phyloP scores from a whole-genome alignment of 495 filamentous ascomycete species.

The Podospora australis region DNA sequence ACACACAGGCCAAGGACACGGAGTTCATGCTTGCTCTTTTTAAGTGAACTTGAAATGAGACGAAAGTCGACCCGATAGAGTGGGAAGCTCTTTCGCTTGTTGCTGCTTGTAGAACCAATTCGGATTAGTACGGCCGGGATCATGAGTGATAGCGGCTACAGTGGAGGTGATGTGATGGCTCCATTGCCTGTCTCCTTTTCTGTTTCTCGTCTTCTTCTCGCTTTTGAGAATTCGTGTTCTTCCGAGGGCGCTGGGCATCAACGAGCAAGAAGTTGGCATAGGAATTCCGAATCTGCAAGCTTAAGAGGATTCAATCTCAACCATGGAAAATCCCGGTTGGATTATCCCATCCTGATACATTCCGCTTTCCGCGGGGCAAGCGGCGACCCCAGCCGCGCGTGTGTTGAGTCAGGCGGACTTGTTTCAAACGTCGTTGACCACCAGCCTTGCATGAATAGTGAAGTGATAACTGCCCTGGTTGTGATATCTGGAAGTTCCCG shows the following conservation, averaged over 20 bases:
- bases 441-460: no score
- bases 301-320: background rate
- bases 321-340: slow-evolving; percentile 1
- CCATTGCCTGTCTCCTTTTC: background rate
- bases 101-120: background rate
- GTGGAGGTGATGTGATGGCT: no score
- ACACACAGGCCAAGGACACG: no score
- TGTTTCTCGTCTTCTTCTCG: background rate
- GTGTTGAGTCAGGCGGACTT: background rate
- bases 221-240: background rate
- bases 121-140: slow-evolving; percentile 3
- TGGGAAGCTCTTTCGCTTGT: slow-evolving; percentile 1
- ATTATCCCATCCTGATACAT: background rate
- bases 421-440: no score
- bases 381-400: background rate
- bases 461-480: no score
- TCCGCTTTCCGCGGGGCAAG: no score
- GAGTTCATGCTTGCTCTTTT: no score
- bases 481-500: no score
- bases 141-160: background rate
- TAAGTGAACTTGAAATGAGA: no score
- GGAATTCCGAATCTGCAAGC: background rate
- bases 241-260: no score
- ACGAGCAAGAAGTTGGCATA: background rate
- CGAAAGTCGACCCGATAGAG: slow-evolving; percentile 1